phyloP scores from a whole-genome alignment of 2,329 filamentous ascomycete genomes.

The Neofusicoccum cordaticola region DNA sequence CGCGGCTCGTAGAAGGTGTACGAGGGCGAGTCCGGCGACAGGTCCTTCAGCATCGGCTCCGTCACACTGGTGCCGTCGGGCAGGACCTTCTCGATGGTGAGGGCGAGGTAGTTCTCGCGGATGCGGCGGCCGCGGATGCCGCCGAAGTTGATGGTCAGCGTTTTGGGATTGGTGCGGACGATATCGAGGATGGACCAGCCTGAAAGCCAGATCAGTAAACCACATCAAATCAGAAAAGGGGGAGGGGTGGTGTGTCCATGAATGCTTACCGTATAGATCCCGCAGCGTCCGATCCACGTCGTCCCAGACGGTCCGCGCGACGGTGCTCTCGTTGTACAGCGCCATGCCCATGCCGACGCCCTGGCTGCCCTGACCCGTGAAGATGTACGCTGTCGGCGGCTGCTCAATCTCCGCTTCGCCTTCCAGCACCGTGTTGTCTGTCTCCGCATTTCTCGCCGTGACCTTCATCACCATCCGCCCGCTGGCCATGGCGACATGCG shows the following conservation, averaged over 20 bases:
- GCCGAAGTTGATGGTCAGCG: conserved; percentile 38
- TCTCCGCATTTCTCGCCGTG: conserved; percentile 27
- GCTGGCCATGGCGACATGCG: conserved; percentile 36
- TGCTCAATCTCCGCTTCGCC: conserved; percentile 33
- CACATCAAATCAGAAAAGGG: too few relatives aligned
- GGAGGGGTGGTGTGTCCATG: too few relatives aligned
- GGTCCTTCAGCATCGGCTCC: neutral
- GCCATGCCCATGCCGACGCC: conserved; percentile 43
- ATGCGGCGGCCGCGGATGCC: conserved; percentile 33
- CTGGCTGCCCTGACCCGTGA: conserved; percentile 44
- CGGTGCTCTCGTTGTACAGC: conserved; percentile 33
- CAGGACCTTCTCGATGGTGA: neutral
- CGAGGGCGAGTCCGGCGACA: conserved; percentile 14
- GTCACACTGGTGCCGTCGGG: neutral
- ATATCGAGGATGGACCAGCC: conserved; percentile 31
- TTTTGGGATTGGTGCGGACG: conserved; percentile 38
- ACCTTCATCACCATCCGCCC: conserved; percentile 35
- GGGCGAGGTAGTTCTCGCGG: conserved; percentile 34
- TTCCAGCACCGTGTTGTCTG: conserved; percentile 31
- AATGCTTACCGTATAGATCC: too few relatives aligned
- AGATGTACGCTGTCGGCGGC: conserved; percentile 35
- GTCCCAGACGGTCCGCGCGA: conserved; percentile 48
- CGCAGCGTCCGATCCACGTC: conserved; percentile 46
- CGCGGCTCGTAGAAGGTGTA: conserved; percentile 22
- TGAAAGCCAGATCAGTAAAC: too few relatives aligned